A percentile compares a stretch with the other conserved stretches of the same genome.
Conservation (phyloP, 495 filamentous ascomycete species). For the Aspergillus bertholletiae region DNA sequence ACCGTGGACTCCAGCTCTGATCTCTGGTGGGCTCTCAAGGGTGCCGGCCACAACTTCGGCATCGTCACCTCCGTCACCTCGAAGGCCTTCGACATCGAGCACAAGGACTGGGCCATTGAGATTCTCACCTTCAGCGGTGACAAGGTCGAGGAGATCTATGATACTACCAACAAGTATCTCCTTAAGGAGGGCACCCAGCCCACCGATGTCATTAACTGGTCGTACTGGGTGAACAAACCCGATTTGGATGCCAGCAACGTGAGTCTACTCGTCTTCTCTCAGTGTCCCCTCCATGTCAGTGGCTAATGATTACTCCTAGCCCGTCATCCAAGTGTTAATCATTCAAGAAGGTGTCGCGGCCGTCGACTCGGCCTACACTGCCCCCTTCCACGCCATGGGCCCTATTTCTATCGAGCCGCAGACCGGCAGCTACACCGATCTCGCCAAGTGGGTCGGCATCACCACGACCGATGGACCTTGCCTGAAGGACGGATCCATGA, state of each 20-base stretch:
- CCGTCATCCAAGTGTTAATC: conserved; percentile 48
- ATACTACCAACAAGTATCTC: conserved; percentile 40
- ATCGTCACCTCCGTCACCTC: conserved; percentile 48
- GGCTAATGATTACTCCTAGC: conserved; percentile 10
- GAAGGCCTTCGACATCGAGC: conserved; percentile 44
- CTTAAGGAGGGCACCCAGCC: conserved; percentile 37
- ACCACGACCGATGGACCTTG: conserved; percentile 31
- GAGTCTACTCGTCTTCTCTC: too few relatives aligned
- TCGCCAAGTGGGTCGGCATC: conserved; percentile 41
- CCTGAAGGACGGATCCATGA: conserved; percentile 41
- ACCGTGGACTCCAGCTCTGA: conserved; percentile 38
- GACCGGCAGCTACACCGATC: conserved; percentile 41
- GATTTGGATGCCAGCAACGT: conserved; percentile 33
- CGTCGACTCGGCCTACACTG: conserved; percentile 37
- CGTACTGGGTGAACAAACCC: conserved; percentile 45
- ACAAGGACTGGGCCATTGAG: conserved; percentile 39
- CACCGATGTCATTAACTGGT: conserved; percentile 45
- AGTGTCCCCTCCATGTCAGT: too few relatives aligned
- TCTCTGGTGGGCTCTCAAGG: conserved; percentile 55
- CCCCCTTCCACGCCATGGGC: conserved; percentile 41
- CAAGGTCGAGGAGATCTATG: conserved; percentile 46
- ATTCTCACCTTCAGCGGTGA: conserved; percentile 45
- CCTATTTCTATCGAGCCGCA: conserved; percentile 30
- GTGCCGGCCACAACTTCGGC: conserved; percentile 62
- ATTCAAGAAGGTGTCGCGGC: conserved; percentile 46